Evolutionary conservation across 805 yeast species (phyloP).

Genomic region (Suhomyces tanzawaensis): DNA sequence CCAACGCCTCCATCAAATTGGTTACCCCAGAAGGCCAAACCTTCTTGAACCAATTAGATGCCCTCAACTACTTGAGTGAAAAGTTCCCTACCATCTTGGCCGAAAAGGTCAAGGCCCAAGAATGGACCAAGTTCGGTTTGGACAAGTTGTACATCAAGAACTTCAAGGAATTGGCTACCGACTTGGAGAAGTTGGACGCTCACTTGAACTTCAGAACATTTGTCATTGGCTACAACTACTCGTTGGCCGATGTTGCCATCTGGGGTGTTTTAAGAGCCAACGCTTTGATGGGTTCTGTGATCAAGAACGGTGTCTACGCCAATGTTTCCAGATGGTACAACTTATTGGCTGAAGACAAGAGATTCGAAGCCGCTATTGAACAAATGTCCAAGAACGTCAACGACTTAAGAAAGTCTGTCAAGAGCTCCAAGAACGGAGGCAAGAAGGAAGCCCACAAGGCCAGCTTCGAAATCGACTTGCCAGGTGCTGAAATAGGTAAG

Average conservation of each 20-base stretch:
- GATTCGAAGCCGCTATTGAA: conserved; percentile 70
- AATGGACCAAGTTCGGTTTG: conserved; percentile 66
- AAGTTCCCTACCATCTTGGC: conserved; percentile 48
- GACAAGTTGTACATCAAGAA: conserved; percentile 75
- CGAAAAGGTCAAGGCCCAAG: conserved; percentile 34
- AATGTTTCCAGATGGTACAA: conserved; percentile 94
- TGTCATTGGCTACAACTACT: conserved; percentile 60
- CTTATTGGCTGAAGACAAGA: conserved; percentile 62
- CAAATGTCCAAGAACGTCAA: conserved; percentile 62
- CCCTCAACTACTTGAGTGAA: conserved; percentile 49
- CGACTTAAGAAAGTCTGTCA: conserved; percentile 71
- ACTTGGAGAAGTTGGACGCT: conserved; percentile 76
- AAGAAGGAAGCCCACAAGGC: conserved; percentile 92
- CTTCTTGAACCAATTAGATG: conserved; percentile 40
- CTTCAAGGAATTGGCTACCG: conserved; percentile 77
- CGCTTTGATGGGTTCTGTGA: conserved; percentile 86
- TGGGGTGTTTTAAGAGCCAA: conserved; percentile 96
- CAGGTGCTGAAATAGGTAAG: conserved; percentile 87
- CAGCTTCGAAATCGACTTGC: conserved; percentile 88
- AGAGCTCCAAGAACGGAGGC: conserved; percentile 31
- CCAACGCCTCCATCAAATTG: conserved; percentile 43
- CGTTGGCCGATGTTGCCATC: conserved; percentile 79
- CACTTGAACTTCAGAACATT: conserved; percentile 85
- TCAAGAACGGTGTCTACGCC: conserved; percentile 78
- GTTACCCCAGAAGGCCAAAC: conserved; percentile 42